A percentile compares a stretch with the other conserved stretches of the same genome.
Evolutionary conservation across 805 yeast species (phyloP).

Genomic region (Yamadazyma insecticola): DNA sequence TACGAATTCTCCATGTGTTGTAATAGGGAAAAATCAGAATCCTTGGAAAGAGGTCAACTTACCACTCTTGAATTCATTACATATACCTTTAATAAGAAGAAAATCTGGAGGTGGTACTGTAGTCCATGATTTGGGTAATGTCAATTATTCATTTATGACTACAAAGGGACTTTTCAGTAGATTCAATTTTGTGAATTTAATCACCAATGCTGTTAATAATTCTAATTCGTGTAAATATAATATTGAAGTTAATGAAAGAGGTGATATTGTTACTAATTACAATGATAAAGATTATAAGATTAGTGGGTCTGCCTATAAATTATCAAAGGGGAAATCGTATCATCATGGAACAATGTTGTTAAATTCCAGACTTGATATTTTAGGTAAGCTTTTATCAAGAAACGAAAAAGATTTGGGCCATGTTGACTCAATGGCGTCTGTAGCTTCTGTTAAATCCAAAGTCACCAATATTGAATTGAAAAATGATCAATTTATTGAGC

Average conservation of each 20-base stretch:
- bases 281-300: constrained; percentile 47
- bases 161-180: constrained; percentile 63
- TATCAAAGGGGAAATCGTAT: constrained; percentile 74
- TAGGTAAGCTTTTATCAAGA: constrained; percentile 57
- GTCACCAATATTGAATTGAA: constrained; percentile 60
- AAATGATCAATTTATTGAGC: constrained; percentile 41
- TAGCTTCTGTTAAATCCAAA: constrained; percentile 76
- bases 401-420: constrained; percentile 34
- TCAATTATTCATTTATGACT: constrained; percentile 78
- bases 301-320: constrained; percentile 90
- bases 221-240: constrained; percentile 10
- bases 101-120: constrained; percentile 96
- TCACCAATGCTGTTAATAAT: constrained; percentile 30
- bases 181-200: constrained; percentile 44
- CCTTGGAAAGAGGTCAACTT: constrained; percentile 86
- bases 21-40: constrained; percentile 92
- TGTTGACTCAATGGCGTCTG: constrained; percentile 47
- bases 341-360: constrained; percentile 97
- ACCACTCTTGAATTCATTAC: constrained; percentile 42
- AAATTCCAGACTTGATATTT: constrained; percentile 53
- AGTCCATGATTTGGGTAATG: constrained; percentile 87
- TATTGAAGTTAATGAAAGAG: constrained; percentile 62
- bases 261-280: constrained; percentile 61
- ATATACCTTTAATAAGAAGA: constrained; percentile 70
- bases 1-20: constrained; percentile 79